These are phyloP conservation scores for Arthrinium puccinioides DNA, from an alignment of 2,329 filamentous ascomycete genomes.

Conservation along the genomic window DNA sequence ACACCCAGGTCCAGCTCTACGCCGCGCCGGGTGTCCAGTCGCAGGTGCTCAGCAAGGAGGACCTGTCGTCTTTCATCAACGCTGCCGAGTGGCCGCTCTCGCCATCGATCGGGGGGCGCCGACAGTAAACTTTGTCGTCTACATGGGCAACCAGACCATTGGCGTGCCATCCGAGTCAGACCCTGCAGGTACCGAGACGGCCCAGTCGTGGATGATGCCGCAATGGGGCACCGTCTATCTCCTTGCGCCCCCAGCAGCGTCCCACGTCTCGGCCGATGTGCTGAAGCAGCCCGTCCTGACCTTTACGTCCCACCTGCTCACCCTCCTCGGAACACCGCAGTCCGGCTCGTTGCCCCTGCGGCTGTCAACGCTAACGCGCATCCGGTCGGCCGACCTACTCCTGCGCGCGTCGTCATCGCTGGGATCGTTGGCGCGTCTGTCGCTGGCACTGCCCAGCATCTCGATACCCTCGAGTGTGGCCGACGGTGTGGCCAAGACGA, in stretches of 20 bases:
- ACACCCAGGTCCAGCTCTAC: conserved; percentile 93
- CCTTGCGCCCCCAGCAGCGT: conserved; percentile 38
- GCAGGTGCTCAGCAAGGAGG: conserved; percentile 69
- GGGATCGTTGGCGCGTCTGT: conserved; percentile 84
- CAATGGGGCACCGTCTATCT: conserved; percentile 79
- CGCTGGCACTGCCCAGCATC: conserved; percentile 77
- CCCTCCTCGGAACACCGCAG: conserved; percentile 77
- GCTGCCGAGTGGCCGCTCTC: conserved; percentile 96
- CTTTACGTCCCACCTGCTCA: conserved; percentile 84
- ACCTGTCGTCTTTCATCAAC: conserved; percentile 92
- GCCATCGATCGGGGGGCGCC: conserved; percentile 90
- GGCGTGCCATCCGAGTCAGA: conserved; percentile 30
- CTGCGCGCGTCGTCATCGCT: conserved; percentile 88
- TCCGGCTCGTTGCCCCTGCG: conserved; percentile 79
- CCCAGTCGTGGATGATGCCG: conserved; percentile 79
- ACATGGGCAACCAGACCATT: conserved; percentile 74
- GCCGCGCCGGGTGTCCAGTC: conserved; percentile 61
- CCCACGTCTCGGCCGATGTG: conserved; percentile 53
- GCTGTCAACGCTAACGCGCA: conserved; percentile 76
- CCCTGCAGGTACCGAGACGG: conserved; percentile 28
- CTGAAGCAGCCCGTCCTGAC: conserved; percentile 78
- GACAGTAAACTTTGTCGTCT: conserved; percentile 93
- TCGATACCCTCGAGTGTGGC: conserved; percentile 85
- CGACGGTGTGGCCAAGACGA: conserved; percentile 72
- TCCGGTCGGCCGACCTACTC: conserved; percentile 77